Evolutionary conservation across 2,329 filamentous ascomycete genomes (phyloP).

Genomic region (Arthroderma sp.): DNA sequence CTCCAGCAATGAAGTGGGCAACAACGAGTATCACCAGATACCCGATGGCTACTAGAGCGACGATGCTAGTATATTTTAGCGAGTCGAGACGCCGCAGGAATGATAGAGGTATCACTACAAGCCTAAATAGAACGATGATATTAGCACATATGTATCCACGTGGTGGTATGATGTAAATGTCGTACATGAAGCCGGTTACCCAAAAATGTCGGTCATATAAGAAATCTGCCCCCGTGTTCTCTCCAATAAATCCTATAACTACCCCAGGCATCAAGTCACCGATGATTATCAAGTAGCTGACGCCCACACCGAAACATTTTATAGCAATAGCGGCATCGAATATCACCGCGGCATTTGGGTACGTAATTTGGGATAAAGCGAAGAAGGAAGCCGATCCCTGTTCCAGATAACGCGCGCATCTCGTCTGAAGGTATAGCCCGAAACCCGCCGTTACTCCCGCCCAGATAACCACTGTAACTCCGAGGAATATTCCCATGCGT

Average conservation of each 20-base stretch:
- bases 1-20: slow-evolving; percentile 72
- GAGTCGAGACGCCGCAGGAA: slow-evolving; percentile 87
- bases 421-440: slow-evolving; percentile 84
- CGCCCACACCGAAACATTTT: slow-evolving; percentile 94
- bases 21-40: slow-evolving; percentile 89
- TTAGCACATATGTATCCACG: not conserved
- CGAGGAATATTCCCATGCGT: slow-evolving; percentile 85
- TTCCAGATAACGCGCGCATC: slow-evolving; percentile 86
- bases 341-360: slow-evolving; percentile 86
- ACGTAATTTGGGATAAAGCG: slow-evolving; percentile 90
- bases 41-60: slow-evolving; percentile 83
- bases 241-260: slow-evolving; percentile 61
- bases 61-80: slow-evolving; percentile 88
- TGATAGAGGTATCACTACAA: slow-evolving; percentile 85
- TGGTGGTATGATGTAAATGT: not conserved
- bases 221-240: slow-evolving; percentile 53
- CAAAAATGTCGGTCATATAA: slow-evolving; percentile 87
- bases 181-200: slow-evolving; percentile 89
- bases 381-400: slow-evolving; percentile 84
- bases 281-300: slow-evolving; percentile 97
- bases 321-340: slow-evolving; percentile 94
- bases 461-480: slow-evolving; percentile 76
- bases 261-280: slow-evolving; percentile 97
- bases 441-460: slow-evolving; percentile 80
- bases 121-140: slow-evolving; percentile 33